Base-by-base conservation (phyloP, 441 rosid species). In the Erodium texanum region DNA sequence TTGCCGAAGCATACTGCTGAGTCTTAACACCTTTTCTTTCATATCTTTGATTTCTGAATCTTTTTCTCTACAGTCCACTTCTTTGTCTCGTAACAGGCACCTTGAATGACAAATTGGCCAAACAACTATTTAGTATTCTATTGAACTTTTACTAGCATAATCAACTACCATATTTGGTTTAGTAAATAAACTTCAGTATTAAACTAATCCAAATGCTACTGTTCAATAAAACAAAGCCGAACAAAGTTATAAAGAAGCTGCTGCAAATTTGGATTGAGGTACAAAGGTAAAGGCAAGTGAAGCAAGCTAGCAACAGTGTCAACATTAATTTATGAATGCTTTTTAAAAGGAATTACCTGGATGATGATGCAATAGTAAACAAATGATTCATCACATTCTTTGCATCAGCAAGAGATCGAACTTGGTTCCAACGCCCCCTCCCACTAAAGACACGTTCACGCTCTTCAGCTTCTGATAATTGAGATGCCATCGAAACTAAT, bases 371-470 rank as follows among this genome's bases (percentile, higher is more conserved):
- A 72, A 94, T 66, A 72, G 87, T 87, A 79, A 94, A 94, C 23
- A 94, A 85, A 75, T 85, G 74, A 68, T 87, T 89, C 99, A 94
- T 88, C 62, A 86, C 78, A 73, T 80, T 89, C 76, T 92, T 94
- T 8, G 94, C 97, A 38, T 94, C 99, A 65, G 86, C 85, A 56
- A 94, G 87, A 66, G 98, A 86, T 8, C 96, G 88, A 67, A 94
- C 85, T 80, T 92, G 98, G 75, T 92, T 92, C 99, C 99, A 94
- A 59, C 97, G 92, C 24, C 99, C 99, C 74, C 86, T 88, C 58
- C 98, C 99, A 75, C 88, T 83, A 75, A 92, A 89, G 34, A 84
- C 75, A 43, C 95, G 86, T 75, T 87, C 98, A 18, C 94, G 84
- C 74, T 94, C 99, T 82, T 94, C 99, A 64, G 98, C 99, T 83